Evolutionary conservation across 768 basidiomycete species (phyloP).

Genomic region (Tricholoma flavovirens): DNA sequence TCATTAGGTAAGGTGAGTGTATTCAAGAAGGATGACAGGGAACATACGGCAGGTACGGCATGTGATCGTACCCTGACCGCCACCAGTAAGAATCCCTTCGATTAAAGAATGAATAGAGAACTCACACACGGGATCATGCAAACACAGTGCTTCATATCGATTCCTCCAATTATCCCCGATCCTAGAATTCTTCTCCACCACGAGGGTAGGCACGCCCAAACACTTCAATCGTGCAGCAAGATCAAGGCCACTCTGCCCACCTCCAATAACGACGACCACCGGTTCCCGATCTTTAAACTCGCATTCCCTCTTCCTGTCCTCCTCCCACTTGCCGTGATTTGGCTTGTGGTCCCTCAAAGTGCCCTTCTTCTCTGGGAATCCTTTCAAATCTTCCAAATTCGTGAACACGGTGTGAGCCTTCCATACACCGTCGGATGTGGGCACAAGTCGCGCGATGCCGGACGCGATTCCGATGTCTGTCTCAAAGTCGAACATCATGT

Average conservation of each 20-base stretch:
- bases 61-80: slow-evolving; percentile 42
- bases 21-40: not conserved
- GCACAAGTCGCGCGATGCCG: slow-evolving; percentile 53
- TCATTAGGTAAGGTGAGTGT: not conserved
- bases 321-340: slow-evolving; percentile 53
- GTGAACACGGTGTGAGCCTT: slow-evolving; percentile 57
- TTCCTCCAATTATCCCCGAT: slow-evolving; percentile 62
- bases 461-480: slow-evolving; percentile 43
- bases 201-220: slow-evolving; percentile 39
- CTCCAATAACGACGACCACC: slow-evolving; percentile 55
- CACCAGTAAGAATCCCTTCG: no score
- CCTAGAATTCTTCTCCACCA: slow-evolving; percentile 54
- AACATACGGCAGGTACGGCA: slow-evolving; percentile 57
- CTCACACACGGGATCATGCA: slow-evolving; percentile 66
- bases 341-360: slow-evolving; percentile 34
- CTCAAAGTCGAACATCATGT: slow-evolving; percentile 51
- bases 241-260: slow-evolving; percentile 61
- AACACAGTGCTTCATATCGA: slow-evolving; percentile 58
- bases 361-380: slow-evolving; percentile 45
- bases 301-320: slow-evolving; percentile 33
- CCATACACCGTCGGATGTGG: slow-evolving; percentile 41
- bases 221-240: slow-evolving; percentile 52
- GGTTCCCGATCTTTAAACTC: slow-evolving; percentile 38
- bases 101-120: slow-evolving; percentile 9
- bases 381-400: slow-evolving; percentile 50